Evolutionary conservation across 306 rosid genomes (phyloP), one percentile per base, ranked within the genome.

Genomic region (Nissolia schottii): DNA sequence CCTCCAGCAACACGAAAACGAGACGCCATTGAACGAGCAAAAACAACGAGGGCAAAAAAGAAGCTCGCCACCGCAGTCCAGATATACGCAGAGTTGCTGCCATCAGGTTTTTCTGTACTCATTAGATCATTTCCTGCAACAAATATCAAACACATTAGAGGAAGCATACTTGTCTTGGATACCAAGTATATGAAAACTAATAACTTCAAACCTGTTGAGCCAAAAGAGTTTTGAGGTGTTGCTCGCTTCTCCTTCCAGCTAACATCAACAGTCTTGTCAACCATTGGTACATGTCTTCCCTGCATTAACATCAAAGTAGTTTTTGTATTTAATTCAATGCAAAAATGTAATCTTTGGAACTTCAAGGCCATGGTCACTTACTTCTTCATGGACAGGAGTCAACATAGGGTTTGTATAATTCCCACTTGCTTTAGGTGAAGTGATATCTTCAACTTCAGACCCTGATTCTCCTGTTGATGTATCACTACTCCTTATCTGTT

Each of bases 381-480:
- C 96, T 77, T 87, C 96, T 78, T 92, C 98, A 54, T 57, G 69
- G 34, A 88, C 94, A 24, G 94, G 92, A 76, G 92, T 85, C 83
- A 89, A 64, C 73, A 67, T 77, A 40, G 89, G 94, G 64, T 58
- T 83, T 38, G n/a, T 54, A 71, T 72, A 81, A 76, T 64, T 82
- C 75, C 79, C 82, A 75, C 68, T 71, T 60, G 88, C 82, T 85
- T 88, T 90, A 24, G 92, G 92, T 34, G 94, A 89, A 41, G 84
- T 78, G 54, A 92, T 73, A 68, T 89, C 94, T 77, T 92, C 98
- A 65, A 76, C 90, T 82, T 92, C 98, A 28, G 98, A 88, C 72
- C 94, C 96, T 24, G 98, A 89, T 76, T 89, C 97, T 27, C 87
- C 96, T 0, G 92, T 77, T 68, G 96, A 86, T 49, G 96, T 86